Percentiles rank a stretch among this genome's conserved stretches.
These are phyloP conservation scores for Penicillium cataractarum DNA, from an alignment of 495 filamentous ascomycete genomes.

Conservation along the genomic window DNA sequence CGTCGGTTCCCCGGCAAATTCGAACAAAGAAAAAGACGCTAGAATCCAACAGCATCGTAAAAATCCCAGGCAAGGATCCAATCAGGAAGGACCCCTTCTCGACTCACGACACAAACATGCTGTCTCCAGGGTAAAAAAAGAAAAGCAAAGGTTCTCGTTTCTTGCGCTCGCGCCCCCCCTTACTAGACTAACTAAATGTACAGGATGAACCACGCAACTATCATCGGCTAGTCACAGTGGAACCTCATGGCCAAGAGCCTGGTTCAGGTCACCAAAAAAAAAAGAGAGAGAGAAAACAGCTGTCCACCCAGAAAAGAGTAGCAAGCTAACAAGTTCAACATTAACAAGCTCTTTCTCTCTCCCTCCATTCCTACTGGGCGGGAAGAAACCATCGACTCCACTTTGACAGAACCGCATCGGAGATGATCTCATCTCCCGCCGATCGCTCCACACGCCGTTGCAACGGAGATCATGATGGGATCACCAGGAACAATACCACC, in stretches of 20 bases:
- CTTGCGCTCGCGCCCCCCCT: too few species aligned
- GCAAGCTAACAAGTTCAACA: background rate
- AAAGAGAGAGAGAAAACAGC: background rate
- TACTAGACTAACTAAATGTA: too few species aligned
- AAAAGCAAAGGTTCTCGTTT: background rate
- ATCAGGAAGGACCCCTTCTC: too few species aligned
- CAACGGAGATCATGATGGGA: background rate
- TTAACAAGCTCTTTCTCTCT: background rate
- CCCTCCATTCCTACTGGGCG: background rate
- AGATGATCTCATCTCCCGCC: conserved; percentile 24
- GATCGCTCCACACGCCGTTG: conserved; percentile 19
- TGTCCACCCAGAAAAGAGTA: too few species aligned
- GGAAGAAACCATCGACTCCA: too few species aligned
- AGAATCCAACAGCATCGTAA: too few species aligned
- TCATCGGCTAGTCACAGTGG: background rate
- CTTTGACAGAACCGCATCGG: conserved; percentile 4
- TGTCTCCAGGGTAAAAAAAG: background rate
- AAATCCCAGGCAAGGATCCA: too few species aligned
- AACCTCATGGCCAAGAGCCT: conserved; percentile 2
- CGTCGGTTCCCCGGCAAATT: conserved; percentile 21
- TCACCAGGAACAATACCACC: conserved; percentile 24
- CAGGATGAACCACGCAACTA: conserved; percentile 2
- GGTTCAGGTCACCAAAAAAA: background rate
- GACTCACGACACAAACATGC: background rate
- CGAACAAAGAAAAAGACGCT: background rate